A percentile compares a stretch with the other conserved stretches of the same genome.
phyloP scores from a whole-genome alignment of 1,284 basidiomycete genomes.

The Fistulina hepatica region DNA sequence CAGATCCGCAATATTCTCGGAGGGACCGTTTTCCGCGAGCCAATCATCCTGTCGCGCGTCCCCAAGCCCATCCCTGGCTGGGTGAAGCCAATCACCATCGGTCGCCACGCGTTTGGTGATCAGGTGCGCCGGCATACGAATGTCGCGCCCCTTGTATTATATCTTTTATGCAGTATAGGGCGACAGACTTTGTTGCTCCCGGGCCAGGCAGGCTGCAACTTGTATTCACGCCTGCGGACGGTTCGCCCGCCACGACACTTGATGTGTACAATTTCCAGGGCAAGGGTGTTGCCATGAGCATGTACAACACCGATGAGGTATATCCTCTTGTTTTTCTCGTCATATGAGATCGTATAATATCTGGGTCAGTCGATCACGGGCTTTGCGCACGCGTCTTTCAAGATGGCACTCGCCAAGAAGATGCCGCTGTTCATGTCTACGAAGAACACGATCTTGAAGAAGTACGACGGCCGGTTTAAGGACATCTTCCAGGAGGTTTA shows the following conservation, averaged over 20 bases:
- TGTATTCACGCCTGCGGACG: slow-evolving; percentile 72
- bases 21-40: slow-evolving; percentile 97
- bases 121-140: slow-evolving; percentile 40
- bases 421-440: slow-evolving; percentile 97
- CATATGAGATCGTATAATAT: not conserved
- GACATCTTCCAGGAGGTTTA: slow-evolving; percentile 97
- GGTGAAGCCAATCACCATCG: slow-evolving; percentile 94
- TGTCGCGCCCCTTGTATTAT: slow-evolving; percentile 7
- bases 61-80: slow-evolving; percentile 94
- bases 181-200: slow-evolving; percentile 81
- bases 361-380: slow-evolving; percentile 70
- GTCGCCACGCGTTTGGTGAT: slow-evolving; percentile 95
- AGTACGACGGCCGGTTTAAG: slow-evolving; percentile 97
- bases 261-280: slow-evolving; percentile 89
- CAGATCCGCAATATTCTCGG: slow-evolving; percentile 95
- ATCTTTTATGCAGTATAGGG: slow-evolving; percentile 53
- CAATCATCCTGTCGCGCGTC: slow-evolving; percentile 86
- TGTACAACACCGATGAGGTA: slow-evolving; percentile 94
- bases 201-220: slow-evolving; percentile 87
- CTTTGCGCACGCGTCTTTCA: slow-evolving; percentile 96
- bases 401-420: slow-evolving; percentile 95
- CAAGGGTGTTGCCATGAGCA: slow-evolving; percentile 80
- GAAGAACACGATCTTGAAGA: slow-evolving; percentile 95
- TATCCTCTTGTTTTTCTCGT: slow-evolving; percentile 11
- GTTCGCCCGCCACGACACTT: slow-evolving; percentile 51